Base-by-base conservation (phyloP, 306 rosid genomes). In the Rosa persica region DNA sequence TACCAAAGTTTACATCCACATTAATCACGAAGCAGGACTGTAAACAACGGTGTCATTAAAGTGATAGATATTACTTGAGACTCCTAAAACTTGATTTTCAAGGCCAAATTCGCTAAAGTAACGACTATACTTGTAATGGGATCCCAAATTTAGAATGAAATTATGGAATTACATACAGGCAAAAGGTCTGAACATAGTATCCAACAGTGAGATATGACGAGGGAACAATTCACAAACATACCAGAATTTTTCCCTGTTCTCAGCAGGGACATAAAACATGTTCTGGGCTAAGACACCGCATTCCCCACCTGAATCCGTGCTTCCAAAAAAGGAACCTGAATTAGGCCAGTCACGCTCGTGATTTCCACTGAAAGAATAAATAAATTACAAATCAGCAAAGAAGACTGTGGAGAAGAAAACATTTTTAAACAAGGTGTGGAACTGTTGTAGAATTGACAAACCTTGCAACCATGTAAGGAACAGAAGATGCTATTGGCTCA, bases 271-370 rank as follows among this genome's bases (percentile, higher is more conserved):
- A 76, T 89, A 95, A 82, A 95, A 95, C 98, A 92, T 89, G 71
- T 78, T 91, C 80, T 95, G 90, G 62, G 97, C 90, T 80, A 76
- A 72, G 51, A 95, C 98, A 58, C 98, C 98, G 34, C 98, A 95
- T 87, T 95, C 98, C 80, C 98, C 98, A 22, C 98, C 98, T 3
- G 96, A 95, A 87, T 95, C 98, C 86, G 84, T 9, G 89, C 30
- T 88, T 74, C 85, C 93, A 65, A 91, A 95, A 79, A 95, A 91
- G 46, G 98, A 92, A 66, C 98, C 97, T 52, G 86, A 70, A 64
- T 86, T 86, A 17, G 97, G 98, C 98, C 98, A 95, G 88, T 95
- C 98, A 75, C 98, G 97, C 83, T 95, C 98, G 67, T 95, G 98
- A 80, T 95, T 95, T 74, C 98, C 98, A 79, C 98, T 92, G 75